Conservation (phyloP, 2,329 filamentous ascomycete genomes). For the Exophiala xenobiotica region DNA sequence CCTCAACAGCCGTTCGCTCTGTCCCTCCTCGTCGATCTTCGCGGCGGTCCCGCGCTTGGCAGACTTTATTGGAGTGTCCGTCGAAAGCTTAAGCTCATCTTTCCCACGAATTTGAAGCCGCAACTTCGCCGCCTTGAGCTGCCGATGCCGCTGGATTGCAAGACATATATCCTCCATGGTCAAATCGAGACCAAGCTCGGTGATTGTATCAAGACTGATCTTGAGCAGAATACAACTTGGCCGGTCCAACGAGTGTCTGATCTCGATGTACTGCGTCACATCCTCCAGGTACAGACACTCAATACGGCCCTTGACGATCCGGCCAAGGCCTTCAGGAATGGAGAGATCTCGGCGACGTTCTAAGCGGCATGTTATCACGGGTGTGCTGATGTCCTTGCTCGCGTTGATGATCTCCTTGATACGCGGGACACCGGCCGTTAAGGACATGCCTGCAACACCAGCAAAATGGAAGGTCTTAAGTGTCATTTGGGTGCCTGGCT, state of each 20-base stretch:
- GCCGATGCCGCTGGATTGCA: slow-evolving; percentile 77
- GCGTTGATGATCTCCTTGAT: slow-evolving; percentile 99
- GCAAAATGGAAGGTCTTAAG: slow-evolving; percentile 99
- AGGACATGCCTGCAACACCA: slow-evolving; percentile 98
- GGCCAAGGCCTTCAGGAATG: slow-evolving; percentile 51
- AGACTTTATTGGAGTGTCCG: slow-evolving; percentile 54
- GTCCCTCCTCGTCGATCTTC: slow-evolving; percentile 48
- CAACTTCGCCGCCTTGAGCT: slow-evolving; percentile 68
- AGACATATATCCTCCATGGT: slow-evolving; percentile 68
- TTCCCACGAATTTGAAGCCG: slow-evolving; percentile 51
- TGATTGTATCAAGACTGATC: slow-evolving; percentile 75
- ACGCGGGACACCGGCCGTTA: slow-evolving; percentile 97
- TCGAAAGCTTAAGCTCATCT: slow-evolving; percentile 69
- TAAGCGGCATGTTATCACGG: slow-evolving; percentile 83
- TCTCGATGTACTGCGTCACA: slow-evolving; percentile 75
- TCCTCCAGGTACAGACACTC: slow-evolving; percentile 92
- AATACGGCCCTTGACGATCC: slow-evolving; percentile 86
- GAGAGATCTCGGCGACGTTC: slow-evolving; percentile 29
- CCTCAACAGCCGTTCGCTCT: slow-evolving; percentile 68
- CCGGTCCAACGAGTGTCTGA: slow-evolving; percentile 62
- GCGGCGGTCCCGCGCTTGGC: slow-evolving; percentile 45
- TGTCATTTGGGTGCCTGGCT: slow-evolving; percentile 98
- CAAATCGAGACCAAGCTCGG: slow-evolving; percentile 79
- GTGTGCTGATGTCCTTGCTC: slow-evolving; percentile 88
- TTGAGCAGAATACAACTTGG: slow-evolving; percentile 74